These are phyloP conservation scores for Piedraia hortae DNA, from an alignment of 2,329 filamentous ascomycete genomes.

Conservation along the genomic window DNA sequence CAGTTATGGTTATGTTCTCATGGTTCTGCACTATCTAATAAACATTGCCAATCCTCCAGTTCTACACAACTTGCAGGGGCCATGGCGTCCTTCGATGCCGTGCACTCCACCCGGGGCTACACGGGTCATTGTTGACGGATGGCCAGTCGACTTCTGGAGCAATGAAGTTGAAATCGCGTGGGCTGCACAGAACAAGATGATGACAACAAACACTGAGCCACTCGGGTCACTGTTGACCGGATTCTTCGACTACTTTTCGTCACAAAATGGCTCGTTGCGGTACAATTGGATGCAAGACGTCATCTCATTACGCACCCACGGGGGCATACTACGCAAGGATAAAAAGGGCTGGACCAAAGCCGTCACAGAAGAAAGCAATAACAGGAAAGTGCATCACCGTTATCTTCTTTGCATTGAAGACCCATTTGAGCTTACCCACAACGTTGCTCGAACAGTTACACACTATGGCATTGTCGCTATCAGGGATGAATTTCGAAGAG, in stretches of 20 bases:
- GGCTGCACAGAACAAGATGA: conserved; percentile 27
- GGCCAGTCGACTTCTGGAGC: conserved; percentile 48
- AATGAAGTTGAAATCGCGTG: conserved; percentile 40
- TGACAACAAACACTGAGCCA: conserved; percentile 42
- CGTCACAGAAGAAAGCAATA: conserved; percentile 32
- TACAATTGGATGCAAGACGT: conserved; percentile 67
- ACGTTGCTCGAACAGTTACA: conserved; percentile 64
- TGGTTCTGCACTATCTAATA: conserved; percentile 75
- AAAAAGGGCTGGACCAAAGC: conserved; percentile 72
- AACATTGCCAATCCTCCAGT: conserved; percentile 60
- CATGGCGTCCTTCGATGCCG: conserved; percentile 19
- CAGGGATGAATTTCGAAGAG: conserved; percentile 57
- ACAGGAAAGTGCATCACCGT: conserved; percentile 40
- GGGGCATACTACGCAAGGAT: conserved; percentile 44
- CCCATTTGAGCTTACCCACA: conserved; percentile 69
- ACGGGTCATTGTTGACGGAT: conserved; percentile 21
- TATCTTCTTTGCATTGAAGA: conserved; percentile 81
- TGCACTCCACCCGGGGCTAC: conserved; percentile 7
- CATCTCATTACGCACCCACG: conserved; percentile 42
- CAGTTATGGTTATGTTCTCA: conserved; percentile 74
- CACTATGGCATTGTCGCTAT: conserved; percentile 51
- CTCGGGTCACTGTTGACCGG: conserved; percentile 46
- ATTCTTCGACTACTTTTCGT: conserved; percentile 63
- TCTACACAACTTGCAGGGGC: conserved; percentile 50
- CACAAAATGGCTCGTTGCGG: conserved; percentile 23